A percentile compares a stretch with the other conserved stretches of the same genome.
Conservation (phyloP, 768 basidiomycete species). For the Mycena leptocephala region DNA sequence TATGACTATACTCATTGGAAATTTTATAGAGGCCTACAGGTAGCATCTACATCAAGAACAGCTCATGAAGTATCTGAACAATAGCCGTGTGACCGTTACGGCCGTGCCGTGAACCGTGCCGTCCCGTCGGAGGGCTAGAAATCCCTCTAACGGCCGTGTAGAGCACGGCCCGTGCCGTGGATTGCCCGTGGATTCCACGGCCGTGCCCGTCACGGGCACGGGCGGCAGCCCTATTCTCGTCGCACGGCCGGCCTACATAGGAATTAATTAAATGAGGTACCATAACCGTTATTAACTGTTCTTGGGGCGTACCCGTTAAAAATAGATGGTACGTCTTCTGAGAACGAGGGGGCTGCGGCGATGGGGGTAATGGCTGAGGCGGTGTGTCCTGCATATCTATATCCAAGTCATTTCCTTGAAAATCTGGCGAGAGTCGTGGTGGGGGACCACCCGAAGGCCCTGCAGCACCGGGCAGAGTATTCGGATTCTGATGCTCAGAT, state of each 20-base stretch:
- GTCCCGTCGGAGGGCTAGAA: not conserved
- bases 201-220: too few species aligned
- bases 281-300: not conserved
- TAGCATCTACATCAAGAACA: not conserved
- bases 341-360: not conserved
- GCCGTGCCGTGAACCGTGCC: conserved; percentile 9
- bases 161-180: not conserved
- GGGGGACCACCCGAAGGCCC: not conserved
- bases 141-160: not conserved
- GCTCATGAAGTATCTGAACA: not conserved
- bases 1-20: not conserved
- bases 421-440: not conserved
- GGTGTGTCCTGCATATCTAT: not conserved
- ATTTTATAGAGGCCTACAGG: not conserved
- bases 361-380: not conserved
- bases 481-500: not conserved
- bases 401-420: not conserved
- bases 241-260: not conserved
- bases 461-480: not conserved
- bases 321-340: not conserved
- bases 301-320: not conserved
- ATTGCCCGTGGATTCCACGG: not conserved
- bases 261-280: not conserved
- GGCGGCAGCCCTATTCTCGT: not conserved
- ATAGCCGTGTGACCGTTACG: not conserved